Conservation (phyloP, 2,329 filamentous ascomycete species). For the Aureobasidium musti region DNA sequence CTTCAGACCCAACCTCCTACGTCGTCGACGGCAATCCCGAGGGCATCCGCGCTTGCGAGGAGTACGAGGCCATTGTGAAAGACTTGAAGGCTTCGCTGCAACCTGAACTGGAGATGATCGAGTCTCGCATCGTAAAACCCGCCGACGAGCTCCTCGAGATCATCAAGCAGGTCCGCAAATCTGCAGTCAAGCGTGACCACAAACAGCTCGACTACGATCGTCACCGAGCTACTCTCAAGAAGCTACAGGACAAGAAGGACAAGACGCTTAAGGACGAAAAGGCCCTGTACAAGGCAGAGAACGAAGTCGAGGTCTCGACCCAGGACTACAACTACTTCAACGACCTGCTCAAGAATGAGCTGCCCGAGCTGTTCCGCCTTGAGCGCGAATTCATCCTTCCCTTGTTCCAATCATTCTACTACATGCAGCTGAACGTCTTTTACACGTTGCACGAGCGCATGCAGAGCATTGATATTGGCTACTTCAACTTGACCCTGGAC, state of each 20-base stretch:
- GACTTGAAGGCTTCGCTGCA: slow-evolving; percentile 85
- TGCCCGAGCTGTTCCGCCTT: slow-evolving; percentile 85
- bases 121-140: slow-evolving; percentile 83
- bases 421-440: slow-evolving; percentile 99
- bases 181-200: slow-evolving; percentile 85
- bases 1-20: slow-evolving; percentile 87
- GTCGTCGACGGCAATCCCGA: slow-evolving; percentile 84
- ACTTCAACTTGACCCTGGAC: slow-evolving; percentile 89
- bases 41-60: slow-evolving; percentile 91
- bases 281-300: slow-evolving; percentile 92
- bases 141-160: slow-evolving; percentile 92
- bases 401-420: slow-evolving; percentile 98
- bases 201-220: slow-evolving; percentile 97
- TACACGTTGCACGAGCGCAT: slow-evolving; percentile 98
- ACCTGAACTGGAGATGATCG: slow-evolving; percentile 97
- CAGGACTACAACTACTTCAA: slow-evolving; percentile 99
- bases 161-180: slow-evolving; percentile 92
- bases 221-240: slow-evolving; percentile 79
- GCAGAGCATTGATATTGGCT: slow-evolving; percentile 95
- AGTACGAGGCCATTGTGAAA: slow-evolving; percentile 88
- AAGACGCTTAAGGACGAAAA: slow-evolving; percentile 96
- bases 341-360: slow-evolving; percentile 90
- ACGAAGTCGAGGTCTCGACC: slow-evolving; percentile 84
- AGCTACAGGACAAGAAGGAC: slow-evolving; percentile 96
- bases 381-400: slow-evolving; percentile 95